Percentiles rank a stretch among this genome's conserved stretches.
Evolutionary conservation across 2,329 filamentous ascomycete species (phyloP).

Genomic region (Neocucurbitaria cava): DNA sequence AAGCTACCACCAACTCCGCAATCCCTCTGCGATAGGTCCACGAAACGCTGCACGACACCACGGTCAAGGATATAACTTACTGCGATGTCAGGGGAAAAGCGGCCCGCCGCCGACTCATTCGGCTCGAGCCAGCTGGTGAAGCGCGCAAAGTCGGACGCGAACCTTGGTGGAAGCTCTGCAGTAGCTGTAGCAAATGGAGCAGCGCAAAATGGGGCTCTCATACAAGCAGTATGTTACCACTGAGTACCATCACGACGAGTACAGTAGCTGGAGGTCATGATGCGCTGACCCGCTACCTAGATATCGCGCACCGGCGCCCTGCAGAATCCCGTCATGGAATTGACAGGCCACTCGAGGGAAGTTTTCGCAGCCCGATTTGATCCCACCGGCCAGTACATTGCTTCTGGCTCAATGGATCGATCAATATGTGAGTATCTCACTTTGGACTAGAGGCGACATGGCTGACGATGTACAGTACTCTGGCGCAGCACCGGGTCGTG

Average conservation of each 20-base stretch:
- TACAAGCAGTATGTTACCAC: conserved; percentile 68
- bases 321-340: conserved; percentile 91
- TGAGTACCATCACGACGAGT: conserved; percentile 43
- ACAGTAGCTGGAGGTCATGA: conserved; percentile 37
- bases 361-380: conserved; percentile 92
- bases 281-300: conserved; percentile 58
- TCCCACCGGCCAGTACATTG: conserved; percentile 84
- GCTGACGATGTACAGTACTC: conserved; percentile 67
- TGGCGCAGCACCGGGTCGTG: conserved; percentile 94
- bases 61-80: not conserved
- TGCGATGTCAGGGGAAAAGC: conserved; percentile 87
- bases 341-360: conserved; percentile 80
- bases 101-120: conserved; percentile 85
- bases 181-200: conserved; percentile 65
- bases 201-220: conserved; percentile 66
- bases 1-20: conserved; percentile 6
- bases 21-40: conserved; percentile 5
- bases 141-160: conserved; percentile 76
- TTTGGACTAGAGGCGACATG: conserved; percentile 12
- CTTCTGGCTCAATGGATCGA: conserved; percentile 94
- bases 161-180: conserved; percentile 60
- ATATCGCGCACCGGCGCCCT: conserved; percentile 80
- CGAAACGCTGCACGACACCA: not conserved
- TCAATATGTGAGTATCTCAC: conserved; percentile 72
- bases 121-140: conserved; percentile 84